Percentiles rank a stretch among this genome's conserved stretches.
Evolutionary conservation across 1,284 basidiomycete genomes (phyloP).

Genomic region (Ustilago shanxiensis): DNA sequence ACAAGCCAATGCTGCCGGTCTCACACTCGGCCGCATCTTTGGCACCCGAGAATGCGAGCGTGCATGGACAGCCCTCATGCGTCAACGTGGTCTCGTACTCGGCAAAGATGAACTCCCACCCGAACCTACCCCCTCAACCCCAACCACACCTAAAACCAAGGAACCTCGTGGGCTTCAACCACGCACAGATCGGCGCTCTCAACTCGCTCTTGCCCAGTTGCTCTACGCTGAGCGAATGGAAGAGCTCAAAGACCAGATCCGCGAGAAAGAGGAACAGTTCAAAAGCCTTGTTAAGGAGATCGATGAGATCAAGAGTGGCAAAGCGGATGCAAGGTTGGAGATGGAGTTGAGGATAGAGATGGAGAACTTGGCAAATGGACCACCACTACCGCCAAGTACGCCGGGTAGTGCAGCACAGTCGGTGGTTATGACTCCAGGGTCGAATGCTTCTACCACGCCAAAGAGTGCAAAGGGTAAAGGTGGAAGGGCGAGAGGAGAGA

Average conservation of each 20-base stretch:
- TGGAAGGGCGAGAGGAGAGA: conserved; percentile 28
- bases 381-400: conserved; percentile 35
- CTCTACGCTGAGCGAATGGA: conserved; percentile 64
- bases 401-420: conserved; percentile 29
- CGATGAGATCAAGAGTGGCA: conserved; percentile 51
- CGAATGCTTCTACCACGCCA: conserved; percentile 31
- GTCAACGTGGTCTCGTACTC: conserved; percentile 54
- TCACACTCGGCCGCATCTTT: conserved; percentile 58
- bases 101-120: conserved; percentile 44
- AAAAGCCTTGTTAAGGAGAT: conserved; percentile 44
- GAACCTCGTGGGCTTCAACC: conserved; percentile 54
- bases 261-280: conserved; percentile 59
- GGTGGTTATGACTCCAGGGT: conserved; percentile 27
- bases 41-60: conserved; percentile 62
- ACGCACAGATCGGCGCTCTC: conserved; percentile 45
- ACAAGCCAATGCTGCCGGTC: conserved; percentile 50
- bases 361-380: conserved; percentile 49
- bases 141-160: conserved; percentile 36
- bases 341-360: conserved; percentile 49
- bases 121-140: conserved; percentile 13
- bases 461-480: conserved; percentile 45
- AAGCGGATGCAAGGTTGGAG: conserved; percentile 42
- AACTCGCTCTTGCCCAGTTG: conserved; percentile 63
- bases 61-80: conserved; percentile 60
- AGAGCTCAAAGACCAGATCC: conserved; percentile 58